Conservation (phyloP, 805 yeast genomes). For the Yamadazyma endophytica region DNA sequence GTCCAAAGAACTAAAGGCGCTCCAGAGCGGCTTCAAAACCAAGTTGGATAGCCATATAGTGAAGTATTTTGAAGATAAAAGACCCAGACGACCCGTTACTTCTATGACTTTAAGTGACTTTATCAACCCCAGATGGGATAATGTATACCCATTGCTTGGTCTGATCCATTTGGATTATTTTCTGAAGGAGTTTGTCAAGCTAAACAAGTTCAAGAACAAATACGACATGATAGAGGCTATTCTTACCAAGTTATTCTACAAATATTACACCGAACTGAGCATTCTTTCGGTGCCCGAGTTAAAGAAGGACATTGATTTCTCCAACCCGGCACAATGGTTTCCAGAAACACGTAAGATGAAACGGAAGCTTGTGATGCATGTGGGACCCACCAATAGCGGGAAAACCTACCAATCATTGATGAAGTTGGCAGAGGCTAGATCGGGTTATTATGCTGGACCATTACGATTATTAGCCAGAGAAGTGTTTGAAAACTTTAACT, state of each 20-base stretch:
- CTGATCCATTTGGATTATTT: constrained; percentile 13
- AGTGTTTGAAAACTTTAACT: constrained; percentile 75
- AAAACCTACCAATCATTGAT: constrained; percentile 83
- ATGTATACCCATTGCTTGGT: constrained; percentile 15
- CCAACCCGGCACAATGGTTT: constrained; percentile 57
- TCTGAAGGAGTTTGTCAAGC: constrained; percentile 17
- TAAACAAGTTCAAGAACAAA: constrained; percentile 14
- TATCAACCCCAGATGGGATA: constrained; percentile 24
- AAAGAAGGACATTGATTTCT: constrained; percentile 19
- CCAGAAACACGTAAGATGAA: constrained; percentile 80
- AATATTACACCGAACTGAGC: constrained; percentile 14
- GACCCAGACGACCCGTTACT: no score
- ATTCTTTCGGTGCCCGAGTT: constrained; percentile 8
- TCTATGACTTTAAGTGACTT: no score
- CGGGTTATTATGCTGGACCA: constrained; percentile 95
- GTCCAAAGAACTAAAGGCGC: no score
- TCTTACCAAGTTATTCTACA: constrained; percentile 21
- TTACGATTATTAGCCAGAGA: constrained; percentile 87
- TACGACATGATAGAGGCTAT: constrained; percentile 18
- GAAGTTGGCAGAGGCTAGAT: constrained; percentile 55
- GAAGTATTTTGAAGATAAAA: no score
- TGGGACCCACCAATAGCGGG: constrained; percentile 97
- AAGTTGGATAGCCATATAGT: no score
- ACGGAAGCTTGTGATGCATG: constrained; percentile 82
- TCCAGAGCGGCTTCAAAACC: no score